A percentile compares a stretch with the other conserved stretches of the same genome.
Conservation (phyloP, 805 yeast genomes). For the Isabelozyma heimii region DNA sequence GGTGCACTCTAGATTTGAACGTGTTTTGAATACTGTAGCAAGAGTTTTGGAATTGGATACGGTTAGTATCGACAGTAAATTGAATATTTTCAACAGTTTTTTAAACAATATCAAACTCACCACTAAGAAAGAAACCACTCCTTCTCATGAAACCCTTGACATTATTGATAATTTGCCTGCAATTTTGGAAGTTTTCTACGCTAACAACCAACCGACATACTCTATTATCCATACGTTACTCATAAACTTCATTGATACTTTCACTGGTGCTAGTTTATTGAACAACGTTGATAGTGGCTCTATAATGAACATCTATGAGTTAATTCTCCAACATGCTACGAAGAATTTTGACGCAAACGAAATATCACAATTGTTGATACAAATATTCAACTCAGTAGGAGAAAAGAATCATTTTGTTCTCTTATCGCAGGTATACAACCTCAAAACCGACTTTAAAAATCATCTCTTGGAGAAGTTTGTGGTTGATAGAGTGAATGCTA, state of each 20-base stretch:
- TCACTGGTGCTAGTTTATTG: conserved; percentile 23
- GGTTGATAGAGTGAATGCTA: background rate
- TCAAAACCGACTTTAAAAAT: background rate
- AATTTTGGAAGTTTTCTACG: conserved; percentile 20
- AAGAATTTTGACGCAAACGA: background rate
- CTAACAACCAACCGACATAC: conserved; percentile 11
- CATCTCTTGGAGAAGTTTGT: conserved; percentile 1
- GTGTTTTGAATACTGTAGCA: conserved; percentile 22
- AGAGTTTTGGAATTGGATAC: conserved; percentile 21
- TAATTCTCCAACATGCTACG: background rate
- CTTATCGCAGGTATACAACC: background rate
- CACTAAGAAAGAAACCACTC: conserved; percentile 27
- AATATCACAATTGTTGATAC: background rate
- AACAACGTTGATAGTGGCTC: background rate
- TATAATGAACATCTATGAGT: background rate
- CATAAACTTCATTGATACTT: conserved; percentile 29
- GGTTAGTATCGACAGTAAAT: conserved; percentile 21
- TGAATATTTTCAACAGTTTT: conserved; percentile 20
- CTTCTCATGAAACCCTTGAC: conserved; percentile 28
- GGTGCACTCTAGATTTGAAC: conserved; percentile 30
- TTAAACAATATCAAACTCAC: conserved; percentile 21
- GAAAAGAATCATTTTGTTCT: background rate
- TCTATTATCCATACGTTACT: conserved; percentile 21
- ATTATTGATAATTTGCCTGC: conserved; percentile 30
- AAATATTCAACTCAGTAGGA: background rate